Percentiles rank a stretch among this genome's conserved stretches.
Conservation (phyloP, 768 basidiomycete species). For the Leccinum boreale region DNA sequence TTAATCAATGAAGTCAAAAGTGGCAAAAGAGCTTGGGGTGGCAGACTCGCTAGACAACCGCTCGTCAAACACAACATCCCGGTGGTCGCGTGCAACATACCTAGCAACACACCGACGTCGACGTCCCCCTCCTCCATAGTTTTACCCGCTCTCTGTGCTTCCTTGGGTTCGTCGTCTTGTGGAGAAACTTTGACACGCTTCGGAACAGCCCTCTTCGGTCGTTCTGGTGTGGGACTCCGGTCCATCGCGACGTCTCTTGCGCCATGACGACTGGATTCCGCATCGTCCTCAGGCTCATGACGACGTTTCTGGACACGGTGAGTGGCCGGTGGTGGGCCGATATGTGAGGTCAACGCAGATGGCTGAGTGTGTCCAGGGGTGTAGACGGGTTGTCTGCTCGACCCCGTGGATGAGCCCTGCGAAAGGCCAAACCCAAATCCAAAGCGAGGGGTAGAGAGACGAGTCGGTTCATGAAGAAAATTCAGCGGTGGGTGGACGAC, state of each 20-base stretch:
- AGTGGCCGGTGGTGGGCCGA: constrained; percentile 38
- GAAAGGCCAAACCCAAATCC: constrained; percentile 72
- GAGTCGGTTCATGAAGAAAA: constrained; percentile 56
- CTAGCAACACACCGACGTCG: constrained; percentile 76
- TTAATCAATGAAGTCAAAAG: constrained; percentile 66
- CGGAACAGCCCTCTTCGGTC: constrained; percentile 63
- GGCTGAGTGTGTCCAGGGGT: constrained; percentile 40
- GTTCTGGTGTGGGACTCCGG: constrained; percentile 80
- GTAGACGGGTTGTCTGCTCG: constrained; percentile 46
- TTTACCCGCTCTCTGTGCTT: constrained; percentile 53
- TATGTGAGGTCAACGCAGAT: constrained; percentile 49
- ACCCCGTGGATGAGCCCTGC: constrained; percentile 39
- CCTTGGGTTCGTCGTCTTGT: constrained; percentile 33
- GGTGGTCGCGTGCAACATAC: constrained; percentile 35
- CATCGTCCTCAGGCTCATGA: constrained; percentile 67
- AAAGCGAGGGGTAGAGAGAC: constrained; percentile 60
- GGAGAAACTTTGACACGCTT: constrained; percentile 50
- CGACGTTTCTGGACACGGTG: constrained; percentile 60
- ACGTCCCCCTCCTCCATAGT: constrained; percentile 42
- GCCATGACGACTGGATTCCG: constrained; percentile 35
- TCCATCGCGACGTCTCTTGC: constrained; percentile 74
- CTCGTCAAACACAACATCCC: constrained; percentile 7
- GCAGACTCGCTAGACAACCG: constrained; percentile 62
- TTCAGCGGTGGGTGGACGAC: constrained; percentile 64
- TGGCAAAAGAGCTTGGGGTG: constrained; percentile 72